These are phyloP conservation scores for Nakazawaea wickerhamii DNA, from an alignment of 805 yeast genomes.

Conservation along the genomic window DNA sequence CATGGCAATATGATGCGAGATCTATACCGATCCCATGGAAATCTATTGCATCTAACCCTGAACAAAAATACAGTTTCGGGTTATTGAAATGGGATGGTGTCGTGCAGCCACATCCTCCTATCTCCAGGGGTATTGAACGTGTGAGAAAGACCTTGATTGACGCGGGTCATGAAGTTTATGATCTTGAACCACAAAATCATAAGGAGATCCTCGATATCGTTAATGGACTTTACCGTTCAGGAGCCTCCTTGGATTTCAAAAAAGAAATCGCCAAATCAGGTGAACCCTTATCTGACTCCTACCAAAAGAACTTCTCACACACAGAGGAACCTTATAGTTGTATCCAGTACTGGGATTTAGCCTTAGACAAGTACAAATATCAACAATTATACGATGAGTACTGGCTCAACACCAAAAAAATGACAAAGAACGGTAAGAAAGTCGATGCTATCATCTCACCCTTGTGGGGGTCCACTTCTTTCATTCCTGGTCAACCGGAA, in stretches of 20 bases:
- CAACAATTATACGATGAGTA: constrained; percentile 33
- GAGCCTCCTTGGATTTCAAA: constrained; percentile 22
- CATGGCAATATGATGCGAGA: constrained; percentile 51
- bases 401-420: constrained; percentile 29
- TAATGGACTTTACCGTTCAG: constrained; percentile 13
- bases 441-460: constrained; percentile 49
- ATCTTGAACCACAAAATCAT: constrained; percentile 31
- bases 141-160: constrained; percentile 21
- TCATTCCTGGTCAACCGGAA: constrained; percentile 34
- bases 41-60: too few species aligned
- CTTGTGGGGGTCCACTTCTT: constrained; percentile 36
- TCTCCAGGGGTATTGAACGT: constrained; percentile 36
- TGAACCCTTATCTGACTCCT: constrained; percentile 22
- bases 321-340: constrained; percentile 8
- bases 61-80: constrained; percentile 41
- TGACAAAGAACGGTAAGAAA: constrained; percentile 32
- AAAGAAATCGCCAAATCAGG: constrained; percentile 22
- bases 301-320: constrained; percentile 18
- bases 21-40: constrained; percentile 48
- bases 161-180: constrained; percentile 38
- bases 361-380: constrained; percentile 27
- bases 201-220: background rate
- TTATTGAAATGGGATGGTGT: constrained; percentile 38
- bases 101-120: constrained; percentile 52
- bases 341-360: constrained; percentile 36